Percentiles rank a stretch among this genome's conserved stretches.
Evolutionary conservation across 2,329 filamentous ascomycete genomes (phyloP).

Genomic region (Sphaerulina populicola): DNA sequence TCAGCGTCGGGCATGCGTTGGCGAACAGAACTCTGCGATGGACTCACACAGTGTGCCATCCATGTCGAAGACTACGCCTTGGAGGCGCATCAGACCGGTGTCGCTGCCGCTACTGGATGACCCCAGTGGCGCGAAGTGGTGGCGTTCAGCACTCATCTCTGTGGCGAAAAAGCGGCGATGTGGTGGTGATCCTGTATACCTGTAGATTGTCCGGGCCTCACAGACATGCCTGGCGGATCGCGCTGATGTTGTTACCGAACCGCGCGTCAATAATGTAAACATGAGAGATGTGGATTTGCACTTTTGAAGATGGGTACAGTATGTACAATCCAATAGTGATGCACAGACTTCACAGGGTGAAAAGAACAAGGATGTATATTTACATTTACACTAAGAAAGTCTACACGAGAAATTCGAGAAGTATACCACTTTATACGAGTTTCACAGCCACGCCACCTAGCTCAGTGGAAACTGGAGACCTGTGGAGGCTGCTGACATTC

Average conservation of each 20-base stretch:
- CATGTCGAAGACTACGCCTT: constrained; percentile 75
- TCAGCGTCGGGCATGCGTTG: neutral
- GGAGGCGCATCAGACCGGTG: constrained; percentile 37
- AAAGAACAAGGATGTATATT: too few species aligned
- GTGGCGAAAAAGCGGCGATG: neutral
- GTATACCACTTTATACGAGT: too few species aligned
- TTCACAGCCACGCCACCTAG: too few species aligned
- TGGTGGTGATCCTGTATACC: neutral
- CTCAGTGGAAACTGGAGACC: too few species aligned
- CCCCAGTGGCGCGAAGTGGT: constrained; percentile 44
- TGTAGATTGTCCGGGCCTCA: neutral
- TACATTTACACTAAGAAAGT: too few species aligned
- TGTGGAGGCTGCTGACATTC: too few species aligned
- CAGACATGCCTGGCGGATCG: neutral
- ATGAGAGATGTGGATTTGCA: constrained; percentile 15
- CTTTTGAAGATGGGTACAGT: constrained; percentile 37
- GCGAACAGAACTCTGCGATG: constrained; percentile 13
- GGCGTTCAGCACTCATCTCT: constrained; percentile 9
- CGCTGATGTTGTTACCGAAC: constrained; percentile 17
- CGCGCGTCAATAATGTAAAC: constrained; percentile 36
- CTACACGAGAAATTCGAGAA: too few species aligned
- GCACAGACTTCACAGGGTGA: constrained; percentile 37
- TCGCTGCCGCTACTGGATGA: constrained; percentile 27
- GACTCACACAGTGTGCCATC: constrained; percentile 78
- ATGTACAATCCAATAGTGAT: constrained; percentile 23